Evolutionary conservation across 768 basidiomycete genomes (phyloP).

Genomic region (Pleurotus sapidus): DNA sequence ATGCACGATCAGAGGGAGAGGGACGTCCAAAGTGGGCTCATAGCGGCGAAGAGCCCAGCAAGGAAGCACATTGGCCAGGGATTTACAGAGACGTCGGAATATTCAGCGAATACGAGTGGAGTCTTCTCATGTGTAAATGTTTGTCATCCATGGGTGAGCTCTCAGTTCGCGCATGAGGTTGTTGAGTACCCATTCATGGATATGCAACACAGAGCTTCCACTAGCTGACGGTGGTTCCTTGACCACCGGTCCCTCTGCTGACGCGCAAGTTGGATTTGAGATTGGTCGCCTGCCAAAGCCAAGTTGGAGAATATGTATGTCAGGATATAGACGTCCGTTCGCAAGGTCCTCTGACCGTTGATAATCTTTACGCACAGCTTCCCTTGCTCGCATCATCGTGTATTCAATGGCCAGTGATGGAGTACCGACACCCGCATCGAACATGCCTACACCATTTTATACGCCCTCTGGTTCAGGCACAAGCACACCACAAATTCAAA

Average conservation of each 20-base stretch:
- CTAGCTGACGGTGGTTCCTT: conserved; percentile 72
- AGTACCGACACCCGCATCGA: conserved; percentile 53
- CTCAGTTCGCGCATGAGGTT: not conserved
- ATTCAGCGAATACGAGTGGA: conserved; percentile 82
- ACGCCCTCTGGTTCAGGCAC: conserved; percentile 68
- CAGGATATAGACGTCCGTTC: too few species aligned
- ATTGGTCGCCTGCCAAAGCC: conserved; percentile 70
- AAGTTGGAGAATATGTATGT: conserved; percentile 70
- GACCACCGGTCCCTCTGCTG: conserved; percentile 74
- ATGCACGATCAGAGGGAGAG: conserved; percentile 63
- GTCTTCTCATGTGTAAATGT: conserved; percentile 85
- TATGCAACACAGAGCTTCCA: conserved; percentile 53
- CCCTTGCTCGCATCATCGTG: conserved; percentile 81
- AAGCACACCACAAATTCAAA: conserved; percentile 52
- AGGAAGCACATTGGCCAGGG: conserved; percentile 56
- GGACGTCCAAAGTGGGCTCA: conserved; percentile 48
- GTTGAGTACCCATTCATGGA: not conserved
- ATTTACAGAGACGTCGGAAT: conserved; percentile 87
- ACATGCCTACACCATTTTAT: conserved; percentile 66
- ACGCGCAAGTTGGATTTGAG: conserved; percentile 71
- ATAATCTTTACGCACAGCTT: conserved; percentile 40
- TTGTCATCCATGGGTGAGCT: conserved; percentile 75
- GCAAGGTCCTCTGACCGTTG: conserved; percentile 12
- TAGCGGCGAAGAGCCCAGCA: conserved; percentile 35
- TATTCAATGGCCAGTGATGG: conserved; percentile 83